Percentiles rank a stretch among this genome's conserved stretches.
phyloP scores from a whole-genome alignment of 108 stramenopile genomes.

The Fragilaria crotonensis region DNA sequence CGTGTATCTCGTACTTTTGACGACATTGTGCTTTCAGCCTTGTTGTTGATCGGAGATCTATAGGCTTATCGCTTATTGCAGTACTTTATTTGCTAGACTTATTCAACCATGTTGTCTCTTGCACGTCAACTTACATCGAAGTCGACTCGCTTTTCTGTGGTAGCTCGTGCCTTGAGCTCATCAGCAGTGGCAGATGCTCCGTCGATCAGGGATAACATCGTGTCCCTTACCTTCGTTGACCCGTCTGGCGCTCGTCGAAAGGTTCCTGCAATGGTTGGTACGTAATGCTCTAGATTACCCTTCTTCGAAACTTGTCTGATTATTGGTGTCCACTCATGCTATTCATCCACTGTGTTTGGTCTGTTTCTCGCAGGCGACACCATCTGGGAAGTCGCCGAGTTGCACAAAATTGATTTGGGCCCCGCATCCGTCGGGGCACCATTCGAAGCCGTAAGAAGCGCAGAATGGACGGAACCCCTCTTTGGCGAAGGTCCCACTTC shows the following conservation, averaged over 20 bases:
- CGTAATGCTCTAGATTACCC: too few species aligned
- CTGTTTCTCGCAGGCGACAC: conserved; percentile 35
- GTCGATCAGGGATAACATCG: conserved; percentile 65
- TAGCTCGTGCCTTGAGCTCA: too few species aligned
- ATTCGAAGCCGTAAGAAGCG: conserved; percentile 41
- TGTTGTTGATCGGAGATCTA: too few species aligned
- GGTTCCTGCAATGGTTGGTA: conserved; percentile 69
- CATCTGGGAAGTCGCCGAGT: conserved; percentile 62
- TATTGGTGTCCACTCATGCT: not conserved
- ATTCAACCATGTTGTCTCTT: too few species aligned
- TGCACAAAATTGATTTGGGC: conserved; percentile 80
- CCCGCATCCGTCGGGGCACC: conserved; percentile 47
- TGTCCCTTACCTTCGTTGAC: conserved; percentile 78
- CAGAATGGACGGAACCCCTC: conserved; percentile 76
- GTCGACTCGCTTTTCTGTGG: too few species aligned
- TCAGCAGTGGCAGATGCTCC: too few species aligned
- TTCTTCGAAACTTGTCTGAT: conserved; percentile 1
- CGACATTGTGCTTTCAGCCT: too few species aligned
- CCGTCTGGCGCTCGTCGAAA: conserved; percentile 73
- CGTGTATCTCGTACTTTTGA: too few species aligned
- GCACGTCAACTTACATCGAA: too few species aligned
- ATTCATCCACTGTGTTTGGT: conserved; percentile 1
- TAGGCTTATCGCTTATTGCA: too few species aligned
- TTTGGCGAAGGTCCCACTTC: conserved; percentile 80
- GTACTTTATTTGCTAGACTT: too few species aligned